Conservation (phyloP, 2,329 filamentous ascomycete species). For the Mycocentrospora acerina region DNA sequence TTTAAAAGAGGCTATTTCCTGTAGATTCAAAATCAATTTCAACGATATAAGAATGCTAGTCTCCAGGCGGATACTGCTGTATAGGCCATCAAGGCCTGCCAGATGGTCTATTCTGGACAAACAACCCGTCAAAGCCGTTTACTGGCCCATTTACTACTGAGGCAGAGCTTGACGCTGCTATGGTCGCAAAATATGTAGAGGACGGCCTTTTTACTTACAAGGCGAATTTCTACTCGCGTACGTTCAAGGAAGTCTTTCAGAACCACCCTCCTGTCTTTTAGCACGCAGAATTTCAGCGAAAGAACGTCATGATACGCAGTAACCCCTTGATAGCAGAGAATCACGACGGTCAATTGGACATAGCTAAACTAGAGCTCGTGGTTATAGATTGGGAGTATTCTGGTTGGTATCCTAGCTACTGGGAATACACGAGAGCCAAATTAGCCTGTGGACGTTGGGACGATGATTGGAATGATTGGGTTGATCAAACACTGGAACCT, state of each 20-base stretch:
- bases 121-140: constrained; percentile 4
- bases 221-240: constrained; percentile 9
- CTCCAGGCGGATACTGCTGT: constrained; percentile 15
- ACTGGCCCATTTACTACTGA: constrained; percentile 14
- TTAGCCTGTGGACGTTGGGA: constrained; percentile 35
- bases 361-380: constrained; percentile 22
- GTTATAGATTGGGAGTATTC: constrained; percentile 47
- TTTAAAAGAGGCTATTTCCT: constrained; percentile 5
- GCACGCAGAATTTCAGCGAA: constrained; percentile 14
- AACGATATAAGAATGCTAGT: constrained; percentile 10
- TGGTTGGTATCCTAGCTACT: constrained; percentile 45
- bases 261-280: constrained; percentile 10
- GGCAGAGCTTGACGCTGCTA: constrained; percentile 7
- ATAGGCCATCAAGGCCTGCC: constrained; percentile 8
- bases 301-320: constrained; percentile 9
- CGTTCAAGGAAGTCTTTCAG: constrained; percentile 3
- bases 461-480: constrained; percentile 39
- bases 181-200: constrained; percentile 8
- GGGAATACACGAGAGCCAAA: constrained; percentile 44
- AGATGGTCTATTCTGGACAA: constrained; percentile 7
- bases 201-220: constrained; percentile 7
- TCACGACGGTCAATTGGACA: constrained; percentile 1
- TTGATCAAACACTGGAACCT: constrained; percentile 32
- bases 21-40: constrained; percentile 2
- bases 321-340: constrained; percentile 1